Evolutionary conservation across 2,329 filamentous ascomycete genomes (phyloP).

Genomic region (Penicillium sp.): DNA sequence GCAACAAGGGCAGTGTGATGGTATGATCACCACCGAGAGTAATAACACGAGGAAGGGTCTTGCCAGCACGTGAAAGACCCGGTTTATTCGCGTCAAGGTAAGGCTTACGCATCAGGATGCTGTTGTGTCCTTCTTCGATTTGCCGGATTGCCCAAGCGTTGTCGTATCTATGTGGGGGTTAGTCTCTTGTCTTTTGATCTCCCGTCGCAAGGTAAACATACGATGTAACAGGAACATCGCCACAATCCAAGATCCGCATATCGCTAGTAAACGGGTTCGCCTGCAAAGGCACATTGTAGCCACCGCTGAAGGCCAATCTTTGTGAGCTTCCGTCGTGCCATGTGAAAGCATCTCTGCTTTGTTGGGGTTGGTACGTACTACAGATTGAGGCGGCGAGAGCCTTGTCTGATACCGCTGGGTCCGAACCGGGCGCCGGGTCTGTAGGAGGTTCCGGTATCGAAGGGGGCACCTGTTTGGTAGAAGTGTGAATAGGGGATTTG

Average conservation of each 20-base stretch:
- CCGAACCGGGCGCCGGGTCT: conserved; percentile 80
- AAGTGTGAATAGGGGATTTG: not conserved
- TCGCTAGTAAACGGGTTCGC: conserved; percentile 81
- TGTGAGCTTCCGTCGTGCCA: conserved; percentile 36
- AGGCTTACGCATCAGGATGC: conserved; percentile 51
- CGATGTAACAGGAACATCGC: conserved; percentile 82
- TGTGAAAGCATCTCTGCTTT: not conserved
- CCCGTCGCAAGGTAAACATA: conserved; percentile 44
- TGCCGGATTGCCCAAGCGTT: conserved; percentile 78
- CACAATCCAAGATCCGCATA: conserved; percentile 78
- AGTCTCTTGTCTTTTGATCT: not conserved
- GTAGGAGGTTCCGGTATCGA: conserved; percentile 84
- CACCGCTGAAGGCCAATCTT: conserved; percentile 62
- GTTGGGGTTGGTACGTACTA: conserved; percentile 59
- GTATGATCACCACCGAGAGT: conserved; percentile 58
- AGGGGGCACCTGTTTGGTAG: conserved; percentile 65
- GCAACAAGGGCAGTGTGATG: conserved; percentile 49
- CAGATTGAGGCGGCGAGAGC: conserved; percentile 79
- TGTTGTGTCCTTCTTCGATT: conserved; percentile 81
- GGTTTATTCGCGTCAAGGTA: conserved; percentile 57
- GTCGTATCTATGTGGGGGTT: conserved; percentile 62
- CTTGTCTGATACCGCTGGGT: conserved; percentile 80
- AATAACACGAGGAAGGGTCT: conserved; percentile 76
- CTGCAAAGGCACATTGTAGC: conserved; percentile 77
- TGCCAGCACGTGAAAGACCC: conserved; percentile 68